These are phyloP conservation scores for Spathaspora arborariae DNA, from an alignment of 805 yeast species.

Conservation along the genomic window DNA sequence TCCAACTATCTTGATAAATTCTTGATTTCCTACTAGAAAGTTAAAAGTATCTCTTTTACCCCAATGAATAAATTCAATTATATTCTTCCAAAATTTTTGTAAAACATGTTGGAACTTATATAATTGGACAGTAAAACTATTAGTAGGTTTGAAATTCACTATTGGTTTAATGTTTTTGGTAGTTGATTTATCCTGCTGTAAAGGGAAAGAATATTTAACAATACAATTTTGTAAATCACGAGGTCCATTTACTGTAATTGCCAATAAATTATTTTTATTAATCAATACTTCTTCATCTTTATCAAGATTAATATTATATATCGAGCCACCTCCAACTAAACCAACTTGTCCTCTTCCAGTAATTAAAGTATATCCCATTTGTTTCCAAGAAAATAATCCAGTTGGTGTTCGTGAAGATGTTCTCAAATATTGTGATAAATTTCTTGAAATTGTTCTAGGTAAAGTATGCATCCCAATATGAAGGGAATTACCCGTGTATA, in stretches of 20 bases:
- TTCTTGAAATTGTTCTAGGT: constrained; percentile 38
- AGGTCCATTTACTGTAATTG: constrained; percentile 47
- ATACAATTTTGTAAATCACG: constrained; percentile 42
- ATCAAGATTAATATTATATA: constrained; percentile 44
- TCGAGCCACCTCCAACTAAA: constrained; percentile 51
- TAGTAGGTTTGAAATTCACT: constrained; percentile 5
- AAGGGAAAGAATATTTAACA: constrained; percentile 20
- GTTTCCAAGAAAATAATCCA: constrained; percentile 35
- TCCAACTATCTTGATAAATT: constrained; percentile 49
- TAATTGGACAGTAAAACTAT: constrained; percentile 9
- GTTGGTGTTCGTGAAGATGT: constrained; percentile 26
- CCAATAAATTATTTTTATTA: constrained; percentile 44
- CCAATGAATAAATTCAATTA: constrained; percentile 2
- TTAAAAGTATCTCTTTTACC: constrained; percentile 5
- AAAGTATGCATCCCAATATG: constrained; percentile 30
- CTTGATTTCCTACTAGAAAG: constrained; percentile 31
- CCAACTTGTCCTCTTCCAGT: constrained; percentile 59
- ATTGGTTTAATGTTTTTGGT: neutral
- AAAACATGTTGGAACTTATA: neutral
- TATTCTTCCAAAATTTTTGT: neutral
- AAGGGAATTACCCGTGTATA: constrained; percentile 52
- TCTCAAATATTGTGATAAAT: constrained; percentile 22
- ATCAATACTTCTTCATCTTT: constrained; percentile 48
- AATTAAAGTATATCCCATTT: constrained; percentile 43
- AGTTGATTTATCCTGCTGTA: neutral